These are phyloP conservation scores for Floccularia luteovirens DNA, from an alignment of 768 basidiomycete genomes.

Conservation along the genomic window DNA sequence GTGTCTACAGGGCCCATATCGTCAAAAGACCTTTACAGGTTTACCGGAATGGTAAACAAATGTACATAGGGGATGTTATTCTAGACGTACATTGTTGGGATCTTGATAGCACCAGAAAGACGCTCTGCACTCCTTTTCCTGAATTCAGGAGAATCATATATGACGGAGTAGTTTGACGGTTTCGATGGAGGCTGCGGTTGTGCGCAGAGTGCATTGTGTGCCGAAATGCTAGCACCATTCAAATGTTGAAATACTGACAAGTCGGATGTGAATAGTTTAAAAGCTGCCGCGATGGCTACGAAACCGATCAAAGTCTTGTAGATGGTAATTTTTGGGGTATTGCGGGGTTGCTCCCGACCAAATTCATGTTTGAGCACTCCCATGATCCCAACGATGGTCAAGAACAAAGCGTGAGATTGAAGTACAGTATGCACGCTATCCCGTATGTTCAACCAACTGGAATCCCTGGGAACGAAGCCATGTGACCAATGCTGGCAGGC, in stretches of 20 bases:
- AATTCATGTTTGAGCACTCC: too few relatives aligned
- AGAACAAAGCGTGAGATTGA: too few relatives aligned
- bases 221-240: background rate
- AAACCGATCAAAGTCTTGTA: too few relatives aligned
- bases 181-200: conserved; percentile 14
- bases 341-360: too few relatives aligned
- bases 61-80: background rate
- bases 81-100: conserved; percentile 17
- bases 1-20: conserved; percentile 19
- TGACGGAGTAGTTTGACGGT: conserved; percentile 13
- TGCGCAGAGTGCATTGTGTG: conserved; percentile 5
- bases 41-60: background rate
- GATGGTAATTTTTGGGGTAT: too few relatives aligned
- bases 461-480: too few relatives aligned
- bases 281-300: background rate
- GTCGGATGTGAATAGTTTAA: background rate
- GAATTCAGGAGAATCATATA: conserved; percentile 14
- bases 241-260: background rate
- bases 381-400: too few relatives aligned
- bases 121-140: conserved; percentile 12
- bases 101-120: conserved; percentile 17
- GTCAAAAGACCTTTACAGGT: conserved; percentile 17
- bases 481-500: too few relatives aligned
- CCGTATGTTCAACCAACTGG: too few relatives aligned
- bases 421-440: too few relatives aligned